Base-by-base conservation (phyloP, 2,329 filamentous ascomycete genomes). In the Epichloe gansuensis region DNA sequence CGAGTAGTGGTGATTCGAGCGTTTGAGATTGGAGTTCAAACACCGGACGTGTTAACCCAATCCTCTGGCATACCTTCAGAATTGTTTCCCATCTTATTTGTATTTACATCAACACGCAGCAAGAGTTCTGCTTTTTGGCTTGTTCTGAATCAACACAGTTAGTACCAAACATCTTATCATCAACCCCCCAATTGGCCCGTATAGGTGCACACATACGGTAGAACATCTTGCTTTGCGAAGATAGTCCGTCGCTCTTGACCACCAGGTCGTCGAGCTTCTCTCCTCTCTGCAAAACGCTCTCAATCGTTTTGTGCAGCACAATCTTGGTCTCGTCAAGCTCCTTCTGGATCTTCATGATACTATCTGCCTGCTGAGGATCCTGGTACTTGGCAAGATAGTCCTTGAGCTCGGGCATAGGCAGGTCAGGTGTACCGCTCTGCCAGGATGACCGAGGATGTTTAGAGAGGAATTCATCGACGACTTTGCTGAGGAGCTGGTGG, bases 301-400 rank as follows among this genome's bases (percentile, higher is more conserved):
- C 86, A 62, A 95, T 96, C 44, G 93, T 96, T 80, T 97, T 95
- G 73, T 97, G 89, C 61, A 98, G 76, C 54, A 95, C 85, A 64
- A 95, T 90, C 79, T 96, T 97, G 55, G 91, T 97, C 76, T 96
- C 90, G 64, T 97, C 90, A 55, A 98, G 77, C 73, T 98, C 89
- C 72, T 89, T 86, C 70, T 97, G 91, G 62, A 98, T 96, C 77
- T 89, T 90, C 75, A 89, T 81, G 66, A 97, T 94, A 70, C 84
- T 91, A 72, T 95, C 89, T 59, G 89, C 90, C 71, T 94, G 80
- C 63, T 83, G 76, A 12, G 91, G 89, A 67, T 96, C 87, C 73
- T 95, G 87, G 72, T 89, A 95, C 63, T 76, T 76, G 62, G 63
- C 63, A 47, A 81, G 66, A 69, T 95, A 95, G 42, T 89, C 85